Percentiles rank a stretch among this genome's conserved stretches.
These are phyloP conservation scores for Cyberlindnera nakhonratchasimensis DNA, from an alignment of 805 yeast species.

Conservation along the genomic window DNA sequence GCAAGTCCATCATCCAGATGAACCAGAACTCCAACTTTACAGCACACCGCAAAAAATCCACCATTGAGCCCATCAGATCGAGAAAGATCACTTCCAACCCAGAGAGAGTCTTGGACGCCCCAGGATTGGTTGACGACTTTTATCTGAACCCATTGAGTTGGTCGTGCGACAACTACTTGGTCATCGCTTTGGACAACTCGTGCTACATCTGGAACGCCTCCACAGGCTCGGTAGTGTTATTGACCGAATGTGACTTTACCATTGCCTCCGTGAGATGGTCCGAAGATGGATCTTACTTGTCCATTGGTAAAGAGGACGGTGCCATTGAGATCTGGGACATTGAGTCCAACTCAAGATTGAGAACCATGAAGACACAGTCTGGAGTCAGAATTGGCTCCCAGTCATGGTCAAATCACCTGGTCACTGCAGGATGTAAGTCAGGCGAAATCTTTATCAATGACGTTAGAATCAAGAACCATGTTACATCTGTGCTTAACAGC, in stretches of 20 bases:
- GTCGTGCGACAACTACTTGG: constrained; percentile 79
- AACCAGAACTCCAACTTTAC: constrained; percentile 22
- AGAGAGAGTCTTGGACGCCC: constrained; percentile 92
- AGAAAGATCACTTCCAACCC: constrained; percentile 85
- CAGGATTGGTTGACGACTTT: constrained; percentile 90
- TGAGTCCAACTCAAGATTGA: constrained; percentile 64
- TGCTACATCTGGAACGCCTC: constrained; percentile 93
- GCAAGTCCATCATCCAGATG: constrained; percentile 25
- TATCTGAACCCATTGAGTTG: constrained; percentile 83
- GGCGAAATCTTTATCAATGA: constrained; percentile 88
- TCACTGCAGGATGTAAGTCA: constrained; percentile 83
- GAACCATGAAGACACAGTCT: constrained; percentile 70
- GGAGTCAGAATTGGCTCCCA: constrained; percentile 79
- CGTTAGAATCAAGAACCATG: constrained; percentile 79
- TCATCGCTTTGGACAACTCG: constrained; percentile 80
- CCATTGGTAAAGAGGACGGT: constrained; percentile 84
- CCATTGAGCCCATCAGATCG: constrained; percentile 60
- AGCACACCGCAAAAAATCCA: constrained; percentile 27
- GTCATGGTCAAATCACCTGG: constrained; percentile 76
- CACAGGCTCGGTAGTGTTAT: constrained; percentile 68
- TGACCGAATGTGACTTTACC: constrained; percentile 54
- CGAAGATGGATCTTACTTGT: constrained; percentile 80
- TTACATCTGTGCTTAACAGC: constrained; percentile 52
- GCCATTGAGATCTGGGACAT: constrained; percentile 91
- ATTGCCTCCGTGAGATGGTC: constrained; percentile 86